Evolutionary conservation across 1,284 basidiomycete genomes (phyloP).

Genomic region (Cutaneotrichosporon sp.): DNA sequence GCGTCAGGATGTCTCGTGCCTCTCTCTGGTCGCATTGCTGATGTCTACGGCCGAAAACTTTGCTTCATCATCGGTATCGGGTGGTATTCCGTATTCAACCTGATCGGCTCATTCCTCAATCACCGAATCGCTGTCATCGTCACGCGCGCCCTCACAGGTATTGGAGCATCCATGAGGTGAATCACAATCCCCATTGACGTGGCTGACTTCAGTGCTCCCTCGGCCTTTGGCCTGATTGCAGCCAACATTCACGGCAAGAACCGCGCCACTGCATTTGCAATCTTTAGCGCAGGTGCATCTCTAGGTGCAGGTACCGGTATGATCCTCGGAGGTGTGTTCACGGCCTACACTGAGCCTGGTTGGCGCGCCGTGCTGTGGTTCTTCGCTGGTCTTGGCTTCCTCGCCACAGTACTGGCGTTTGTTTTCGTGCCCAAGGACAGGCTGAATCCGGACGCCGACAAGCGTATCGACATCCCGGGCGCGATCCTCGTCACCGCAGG

Average conservation of each 20-base stretch:
- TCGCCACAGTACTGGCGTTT: constrained; percentile 1
- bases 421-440: constrained; percentile 16
- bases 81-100: constrained; percentile 41
- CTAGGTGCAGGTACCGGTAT: constrained; percentile 23
- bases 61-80: constrained; percentile 44
- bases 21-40: constrained; percentile 46
- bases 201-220: constrained; percentile 21
- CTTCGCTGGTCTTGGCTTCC: constrained; percentile 16
- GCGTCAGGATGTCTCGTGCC: constrained; percentile 47
- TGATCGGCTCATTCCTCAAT: constrained; percentile 43
- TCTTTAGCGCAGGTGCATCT: constrained; percentile 24
- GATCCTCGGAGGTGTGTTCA: constrained; percentile 24
- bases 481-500: constrained; percentile 24
- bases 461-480: constrained; percentile 24
- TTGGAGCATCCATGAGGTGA: constrained; percentile 38
- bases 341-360: constrained; percentile 16
- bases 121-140: constrained; percentile 40
- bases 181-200: constrained; percentile 19
- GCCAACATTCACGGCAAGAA: constrained; percentile 30
- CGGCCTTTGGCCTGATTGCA: constrained; percentile 25
- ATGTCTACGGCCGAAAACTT: constrained; percentile 41
- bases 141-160: constrained; percentile 38
- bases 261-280: constrained; percentile 25
- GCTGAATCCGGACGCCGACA: constrained; percentile 7
- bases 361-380: constrained; percentile 26